phyloP scores from a whole-genome alignment of 768 basidiomycete genomes.

The Sporobolomyces pararoseus region DNA sequence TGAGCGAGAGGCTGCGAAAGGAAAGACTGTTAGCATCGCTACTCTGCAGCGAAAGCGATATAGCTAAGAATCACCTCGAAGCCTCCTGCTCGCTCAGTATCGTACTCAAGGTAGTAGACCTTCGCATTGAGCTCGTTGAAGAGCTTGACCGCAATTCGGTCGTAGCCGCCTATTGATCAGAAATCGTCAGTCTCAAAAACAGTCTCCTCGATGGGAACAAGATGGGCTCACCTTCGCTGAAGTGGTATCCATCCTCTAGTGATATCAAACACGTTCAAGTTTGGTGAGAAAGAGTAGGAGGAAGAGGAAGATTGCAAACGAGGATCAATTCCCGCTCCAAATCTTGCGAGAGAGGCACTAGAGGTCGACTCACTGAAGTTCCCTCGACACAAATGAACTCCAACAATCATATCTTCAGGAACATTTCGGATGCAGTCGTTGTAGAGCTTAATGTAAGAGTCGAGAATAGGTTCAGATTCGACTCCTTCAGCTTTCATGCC shows the following conservation, averaged over 20 bases:
- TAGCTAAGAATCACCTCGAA: conserved; percentile 28
- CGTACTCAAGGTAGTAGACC: conserved; percentile 47
- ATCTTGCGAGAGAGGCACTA: background rate
- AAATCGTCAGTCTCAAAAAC: no score
- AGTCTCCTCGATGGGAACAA: no score
- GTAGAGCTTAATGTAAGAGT: conserved; percentile 65
- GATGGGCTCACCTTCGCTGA: conserved; percentile 4
- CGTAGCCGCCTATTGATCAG: conserved; percentile 42
- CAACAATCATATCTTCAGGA: conserved; percentile 45
- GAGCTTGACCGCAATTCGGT: conserved; percentile 47
- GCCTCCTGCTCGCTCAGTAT: conserved; percentile 45
- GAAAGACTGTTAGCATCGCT: background rate
- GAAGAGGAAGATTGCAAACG: no score
- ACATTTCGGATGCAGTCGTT: conserved; percentile 46
- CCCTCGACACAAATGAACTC: conserved; percentile 46
- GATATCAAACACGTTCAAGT: no score
- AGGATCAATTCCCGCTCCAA: no score
- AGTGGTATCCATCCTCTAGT: background rate
- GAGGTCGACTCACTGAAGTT: conserved; percentile 28
- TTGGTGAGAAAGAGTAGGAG: no score
- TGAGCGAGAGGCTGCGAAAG: conserved; percentile 41
- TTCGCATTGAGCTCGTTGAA: conserved; percentile 45
- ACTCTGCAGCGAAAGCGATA: background rate
- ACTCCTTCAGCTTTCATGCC: conserved; percentile 62
- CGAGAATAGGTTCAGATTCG: conserved; percentile 63